These are phyloP conservation scores for Melampsora larici-populina DNA, from an alignment of 1,284 basidiomycete species.

Conservation along the genomic window DNA sequence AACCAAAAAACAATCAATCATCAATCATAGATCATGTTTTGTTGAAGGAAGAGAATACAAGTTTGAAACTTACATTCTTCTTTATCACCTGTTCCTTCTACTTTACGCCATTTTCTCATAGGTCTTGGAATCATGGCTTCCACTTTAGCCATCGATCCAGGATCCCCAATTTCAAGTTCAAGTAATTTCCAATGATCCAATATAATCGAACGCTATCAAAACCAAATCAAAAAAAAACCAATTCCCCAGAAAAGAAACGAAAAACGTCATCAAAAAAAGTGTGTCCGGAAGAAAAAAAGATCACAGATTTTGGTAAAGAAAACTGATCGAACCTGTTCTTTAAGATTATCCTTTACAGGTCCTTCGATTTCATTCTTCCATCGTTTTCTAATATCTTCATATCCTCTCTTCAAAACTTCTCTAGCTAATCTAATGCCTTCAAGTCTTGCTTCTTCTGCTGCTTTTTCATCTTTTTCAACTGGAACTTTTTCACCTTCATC, in stretches of 20 bases:
- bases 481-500: conserved; percentile 66
- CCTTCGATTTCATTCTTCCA: conserved; percentile 51
- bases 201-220: conserved; percentile 70
- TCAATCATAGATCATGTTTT: not conserved
- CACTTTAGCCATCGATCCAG: conserved; percentile 68
- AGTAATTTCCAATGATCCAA: conserved; percentile 91
- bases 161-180: conserved; percentile 72
- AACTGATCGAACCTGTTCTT: conserved; percentile 70
- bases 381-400: conserved; percentile 75
- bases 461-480: conserved; percentile 57
- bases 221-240: not conserved
- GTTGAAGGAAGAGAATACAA: too few species aligned
- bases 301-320: too few species aligned
- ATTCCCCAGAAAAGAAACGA: too few species aligned
- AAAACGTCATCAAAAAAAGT: too few species aligned
- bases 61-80: conserved; percentile 78
- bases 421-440: conserved; percentile 70
- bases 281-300: not conserved
- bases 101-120: conserved; percentile 74
- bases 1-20: conserved; percentile 11
- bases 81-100: conserved; percentile 75
- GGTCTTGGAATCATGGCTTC: conserved; percentile 86
- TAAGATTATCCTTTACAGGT: conserved; percentile 58
- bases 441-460: conserved; percentile 58
- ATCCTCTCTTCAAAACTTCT: conserved; percentile 76